A percentile compares a stretch with the other conserved stretches of the same genome.
phyloP scores from a whole-genome alignment of 2,329 filamentous ascomycete species.

The Hypoxylon sp. region DNA sequence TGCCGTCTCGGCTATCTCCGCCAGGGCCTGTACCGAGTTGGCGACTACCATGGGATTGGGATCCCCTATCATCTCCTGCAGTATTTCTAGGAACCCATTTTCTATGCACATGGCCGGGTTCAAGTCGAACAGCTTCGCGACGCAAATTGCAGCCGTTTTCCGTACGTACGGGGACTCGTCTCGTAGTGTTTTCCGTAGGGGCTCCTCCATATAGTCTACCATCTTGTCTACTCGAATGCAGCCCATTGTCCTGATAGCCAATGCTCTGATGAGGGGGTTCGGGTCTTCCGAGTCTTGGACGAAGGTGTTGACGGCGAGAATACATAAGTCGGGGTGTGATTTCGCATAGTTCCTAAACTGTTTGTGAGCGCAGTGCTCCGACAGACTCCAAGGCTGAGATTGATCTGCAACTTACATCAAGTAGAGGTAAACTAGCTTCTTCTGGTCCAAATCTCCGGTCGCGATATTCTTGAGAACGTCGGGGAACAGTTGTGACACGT shows the following conservation, averaged over 20 bases:
- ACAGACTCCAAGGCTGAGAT: not conserved
- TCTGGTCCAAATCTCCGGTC: conserved; percentile 92
- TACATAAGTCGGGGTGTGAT: conserved; percentile 97
- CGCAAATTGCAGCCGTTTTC: conserved; percentile 97
- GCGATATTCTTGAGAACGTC: conserved; percentile 99
- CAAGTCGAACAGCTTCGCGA: conserved; percentile 96
- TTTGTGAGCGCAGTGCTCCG: conserved; percentile 32
- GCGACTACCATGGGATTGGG: conserved; percentile 99
- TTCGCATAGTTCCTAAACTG: conserved; percentile 92
- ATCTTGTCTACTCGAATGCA: conserved; percentile 99
- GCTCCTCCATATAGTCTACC: conserved; percentile 99
- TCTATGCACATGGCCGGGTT: conserved; percentile 93
- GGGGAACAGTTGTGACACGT: conserved; percentile 95
- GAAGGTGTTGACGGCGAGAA: conserved; percentile 98
- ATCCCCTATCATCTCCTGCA: conserved; percentile 96
- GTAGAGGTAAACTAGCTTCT: conserved; percentile 99
- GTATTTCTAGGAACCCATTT: conserved; percentile 91
- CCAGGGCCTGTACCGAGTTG: conserved; percentile 92
- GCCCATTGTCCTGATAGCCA: conserved; percentile 97
- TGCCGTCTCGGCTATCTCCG: conserved; percentile 88
- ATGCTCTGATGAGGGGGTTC: conserved; percentile 91
- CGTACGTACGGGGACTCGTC: conserved; percentile 98
- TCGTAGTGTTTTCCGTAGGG: conserved; percentile 90
- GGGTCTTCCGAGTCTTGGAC: conserved; percentile 99
- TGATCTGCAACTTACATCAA: conserved; percentile 75